Evolutionary conservation across 2,329 filamentous ascomycete species (phyloP).

Genomic region (Penicillium italicum): DNA sequence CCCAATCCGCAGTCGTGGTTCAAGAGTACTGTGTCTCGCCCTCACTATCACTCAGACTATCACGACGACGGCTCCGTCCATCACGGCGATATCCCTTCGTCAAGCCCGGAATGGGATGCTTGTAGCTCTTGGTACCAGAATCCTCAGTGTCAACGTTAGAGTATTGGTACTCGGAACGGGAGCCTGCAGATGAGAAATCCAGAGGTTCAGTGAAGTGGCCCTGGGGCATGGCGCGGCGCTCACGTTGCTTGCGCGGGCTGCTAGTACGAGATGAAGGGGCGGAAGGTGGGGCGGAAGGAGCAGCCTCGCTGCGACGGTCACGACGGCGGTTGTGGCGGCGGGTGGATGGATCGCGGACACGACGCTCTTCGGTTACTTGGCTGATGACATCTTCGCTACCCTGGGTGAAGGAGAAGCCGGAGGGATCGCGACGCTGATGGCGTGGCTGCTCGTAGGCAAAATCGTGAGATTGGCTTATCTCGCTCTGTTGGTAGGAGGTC

Average conservation of each 20-base stretch:
- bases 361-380: constrained; percentile 38
- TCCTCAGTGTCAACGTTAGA: constrained; percentile 42
- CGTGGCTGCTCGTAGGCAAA: constrained; percentile 34
- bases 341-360: constrained; percentile 27
- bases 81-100: constrained; percentile 44
- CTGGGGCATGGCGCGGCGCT: constrained; percentile 30
- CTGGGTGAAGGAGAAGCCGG: constrained; percentile 49
- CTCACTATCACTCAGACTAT: constrained; percentile 55
- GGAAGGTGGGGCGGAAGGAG: constrained; percentile 16
- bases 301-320: constrained; percentile 23
- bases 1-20: not conserved
- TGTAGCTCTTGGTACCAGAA: constrained; percentile 54
- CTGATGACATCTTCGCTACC: constrained; percentile 46
- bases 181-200: constrained; percentile 40
- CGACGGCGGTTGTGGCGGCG: constrained; percentile 33
- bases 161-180: constrained; percentile 41
- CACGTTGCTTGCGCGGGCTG: constrained; percentile 35
- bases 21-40: constrained; percentile 33
- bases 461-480: constrained; percentile 49
- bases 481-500: constrained; percentile 49
- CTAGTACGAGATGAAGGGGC: constrained; percentile 33
- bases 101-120: constrained; percentile 55
- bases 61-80: constrained; percentile 44
- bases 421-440: constrained; percentile 26
- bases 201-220: constrained; percentile 45